These are phyloP conservation scores for Coffea eugenioides DNA, from an alignment of 257 asterid species.

Conservation along the genomic window DNA sequence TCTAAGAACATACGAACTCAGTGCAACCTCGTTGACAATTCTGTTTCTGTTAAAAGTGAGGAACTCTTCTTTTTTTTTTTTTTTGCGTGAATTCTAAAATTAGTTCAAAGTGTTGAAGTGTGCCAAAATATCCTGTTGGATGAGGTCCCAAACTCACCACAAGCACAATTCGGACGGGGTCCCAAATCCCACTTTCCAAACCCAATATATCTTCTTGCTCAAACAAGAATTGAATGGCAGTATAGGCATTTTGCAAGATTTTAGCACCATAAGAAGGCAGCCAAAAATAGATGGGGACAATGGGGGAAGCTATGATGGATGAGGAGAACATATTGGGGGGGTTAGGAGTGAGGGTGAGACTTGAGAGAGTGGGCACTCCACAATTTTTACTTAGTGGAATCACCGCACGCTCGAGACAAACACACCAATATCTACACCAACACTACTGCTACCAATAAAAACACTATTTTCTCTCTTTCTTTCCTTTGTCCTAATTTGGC, in stretches of 20 bases:
- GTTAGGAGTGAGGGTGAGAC: slow-evolving; percentile 14
- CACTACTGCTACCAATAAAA: background rate
- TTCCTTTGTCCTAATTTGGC: background rate
- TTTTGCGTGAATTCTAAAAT: background rate
- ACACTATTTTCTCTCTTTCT: too few species aligned
- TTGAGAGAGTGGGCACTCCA: slow-evolving; percentile 37
- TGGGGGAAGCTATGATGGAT: slow-evolving; percentile 12
- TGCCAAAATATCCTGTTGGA: background rate
- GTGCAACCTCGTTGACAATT: too few species aligned
- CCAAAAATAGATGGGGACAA: slow-evolving; percentile 7
- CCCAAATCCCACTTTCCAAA: too few species aligned
- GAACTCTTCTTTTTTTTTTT: background rate
- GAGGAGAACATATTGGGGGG: background rate
- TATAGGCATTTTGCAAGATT: background rate
- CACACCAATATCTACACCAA: background rate
- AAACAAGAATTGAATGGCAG: background rate
- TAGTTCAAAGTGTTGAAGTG: background rate
- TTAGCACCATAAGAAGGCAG: background rate
- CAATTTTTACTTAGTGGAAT: slow-evolving; percentile 41
- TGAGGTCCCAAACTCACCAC: background rate
- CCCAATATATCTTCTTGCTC: background rate
- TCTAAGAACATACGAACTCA: too few species aligned
- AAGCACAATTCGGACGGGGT: background rate
- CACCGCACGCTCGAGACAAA: slow-evolving; percentile 50
- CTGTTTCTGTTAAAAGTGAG: too few species aligned